Percentiles rank a stretch among this genome's conserved stretches.
These are phyloP conservation scores for Phyllosticta citribraziliensis DNA, from an alignment of 2,329 filamentous ascomycete genomes.

Conservation along the genomic window DNA sequence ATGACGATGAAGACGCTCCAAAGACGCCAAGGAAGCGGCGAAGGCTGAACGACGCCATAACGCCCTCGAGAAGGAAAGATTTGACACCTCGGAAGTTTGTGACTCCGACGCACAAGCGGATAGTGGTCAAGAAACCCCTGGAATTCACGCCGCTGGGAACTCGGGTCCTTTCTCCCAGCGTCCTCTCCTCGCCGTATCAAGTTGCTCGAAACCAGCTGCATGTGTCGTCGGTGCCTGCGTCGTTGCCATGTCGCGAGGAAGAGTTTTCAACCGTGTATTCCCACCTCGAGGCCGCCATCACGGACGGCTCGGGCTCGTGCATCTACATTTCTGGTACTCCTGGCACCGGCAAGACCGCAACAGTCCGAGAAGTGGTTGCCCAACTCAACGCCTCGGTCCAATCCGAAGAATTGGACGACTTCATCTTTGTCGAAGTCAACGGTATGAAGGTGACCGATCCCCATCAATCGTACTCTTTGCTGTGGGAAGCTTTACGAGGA, in stretches of 20 bases:
- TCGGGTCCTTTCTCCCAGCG: conserved; percentile 66
- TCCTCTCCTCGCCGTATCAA: conserved; percentile 80
- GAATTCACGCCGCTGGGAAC: conserved; percentile 95
- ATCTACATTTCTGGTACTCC: conserved; percentile 99
- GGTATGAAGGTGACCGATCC: conserved; percentile 99
- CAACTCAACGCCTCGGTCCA: conserved; percentile 80
- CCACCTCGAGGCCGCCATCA: conserved; percentile 87
- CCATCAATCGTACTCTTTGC: conserved; percentile 85
- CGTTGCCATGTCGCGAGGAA: conserved; percentile 80
- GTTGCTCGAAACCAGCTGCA: conserved; percentile 81
- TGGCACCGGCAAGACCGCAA: conserved; percentile 94
- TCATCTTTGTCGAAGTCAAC: conserved; percentile 99
- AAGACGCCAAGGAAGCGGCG: conserved; percentile 39
- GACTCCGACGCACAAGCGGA: conserved; percentile 57
- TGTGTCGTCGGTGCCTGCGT: conserved; percentile 83
- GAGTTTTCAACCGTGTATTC: conserved; percentile 91
- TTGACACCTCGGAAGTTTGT: conserved; percentile 44
- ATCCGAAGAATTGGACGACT: conserved; percentile 89
- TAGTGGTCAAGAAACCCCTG: conserved; percentile 74
- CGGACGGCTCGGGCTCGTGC: conserved; percentile 84
- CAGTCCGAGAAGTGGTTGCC: conserved; percentile 86
- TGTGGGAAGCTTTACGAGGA: conserved; percentile 93
- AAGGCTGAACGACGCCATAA: conserved; percentile 35
- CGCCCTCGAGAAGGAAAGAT: conserved; percentile 36
- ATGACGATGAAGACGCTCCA: conserved; percentile 33